Conservation (phyloP, 139 green algal species). For the Coccomyxa sp. region DNA sequence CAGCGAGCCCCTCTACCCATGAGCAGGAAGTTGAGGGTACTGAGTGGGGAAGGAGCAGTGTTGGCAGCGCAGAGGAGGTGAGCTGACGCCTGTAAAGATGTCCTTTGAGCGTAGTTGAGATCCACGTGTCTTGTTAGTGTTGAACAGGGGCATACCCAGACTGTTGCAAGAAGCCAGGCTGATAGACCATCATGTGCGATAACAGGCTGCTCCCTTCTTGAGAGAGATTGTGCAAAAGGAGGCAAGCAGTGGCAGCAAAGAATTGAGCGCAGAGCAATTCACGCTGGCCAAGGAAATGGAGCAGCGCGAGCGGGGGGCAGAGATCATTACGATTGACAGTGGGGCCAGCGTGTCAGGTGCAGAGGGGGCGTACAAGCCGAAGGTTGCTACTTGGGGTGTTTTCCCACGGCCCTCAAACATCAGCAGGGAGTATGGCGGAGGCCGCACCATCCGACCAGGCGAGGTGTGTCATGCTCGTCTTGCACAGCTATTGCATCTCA, state of each 20-base stretch:
- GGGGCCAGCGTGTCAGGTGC: conserved; percentile 15
- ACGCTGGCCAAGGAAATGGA: conserved; percentile 47
- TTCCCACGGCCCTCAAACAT: conserved; percentile 85
- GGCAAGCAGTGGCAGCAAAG: background rate
- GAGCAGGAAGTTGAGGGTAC: no score
- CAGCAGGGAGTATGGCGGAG: conserved; percentile 44
- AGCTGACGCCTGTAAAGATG: background rate
- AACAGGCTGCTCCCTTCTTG: conserved; percentile 24
- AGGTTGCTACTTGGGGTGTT: conserved; percentile 78
- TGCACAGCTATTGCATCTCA: conserved; percentile 8
- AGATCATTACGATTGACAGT: conserved; percentile 60
- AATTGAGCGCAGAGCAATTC: conserved; percentile 57
- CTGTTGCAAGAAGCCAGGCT: no score
- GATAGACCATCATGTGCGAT: no score
- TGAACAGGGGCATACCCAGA: no score
- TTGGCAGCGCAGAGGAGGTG: background rate
- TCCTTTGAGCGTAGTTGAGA: no score
- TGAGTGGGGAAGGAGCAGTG: background rate
- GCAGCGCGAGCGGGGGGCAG: conserved; percentile 24
- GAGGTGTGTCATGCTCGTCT: conserved; percentile 36
- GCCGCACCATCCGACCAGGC: conserved; percentile 70
- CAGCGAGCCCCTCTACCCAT: no score
- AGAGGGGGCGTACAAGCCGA: conserved; percentile 31
- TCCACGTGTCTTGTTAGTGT: no score
- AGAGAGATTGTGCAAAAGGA: conserved; percentile 25